Evolutionary conservation across 179 eudicot genomes (phyloP).

Genomic region (Silene noctiflora): DNA sequence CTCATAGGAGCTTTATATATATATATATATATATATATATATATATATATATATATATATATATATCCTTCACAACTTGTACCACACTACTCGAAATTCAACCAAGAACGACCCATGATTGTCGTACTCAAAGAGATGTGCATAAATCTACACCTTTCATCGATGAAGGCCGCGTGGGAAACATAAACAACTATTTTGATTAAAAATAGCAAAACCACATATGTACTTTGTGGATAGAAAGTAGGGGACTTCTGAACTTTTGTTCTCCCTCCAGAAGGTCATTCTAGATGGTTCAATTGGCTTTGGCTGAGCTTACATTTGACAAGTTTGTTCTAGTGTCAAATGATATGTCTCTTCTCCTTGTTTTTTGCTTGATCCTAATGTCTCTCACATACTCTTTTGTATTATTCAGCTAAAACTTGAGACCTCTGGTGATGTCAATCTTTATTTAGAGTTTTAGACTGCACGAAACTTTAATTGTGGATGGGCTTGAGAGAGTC

Average conservation of each 20-base stretch:
- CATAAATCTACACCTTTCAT: background rate
- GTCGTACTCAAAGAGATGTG: background rate
- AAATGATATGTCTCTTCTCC: background rate
- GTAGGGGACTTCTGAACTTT: background rate
- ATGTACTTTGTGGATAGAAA: too few species aligned
- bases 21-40: too few species aligned
- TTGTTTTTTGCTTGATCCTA: background rate
- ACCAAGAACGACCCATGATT: background rate
- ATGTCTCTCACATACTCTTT: conserved; percentile 4
- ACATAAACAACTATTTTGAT: background rate
- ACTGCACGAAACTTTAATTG: background rate
- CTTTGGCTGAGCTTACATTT: background rate
- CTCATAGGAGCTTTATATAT: background rate
- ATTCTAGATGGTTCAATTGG: background rate
- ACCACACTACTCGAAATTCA: background rate
- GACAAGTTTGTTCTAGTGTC: background rate
- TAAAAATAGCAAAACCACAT: background rate
- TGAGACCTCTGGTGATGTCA: background rate
- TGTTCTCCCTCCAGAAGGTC: background rate
- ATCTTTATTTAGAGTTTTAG: conserved; percentile 1
- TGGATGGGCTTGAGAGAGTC: background rate
- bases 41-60: too few species aligned
- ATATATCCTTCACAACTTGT: background rate
- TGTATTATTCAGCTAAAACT: background rate
- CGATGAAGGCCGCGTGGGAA: background rate